Conservation (phyloP, 1,284 basidiomycete genomes). For the Porodaedalea pini region DNA sequence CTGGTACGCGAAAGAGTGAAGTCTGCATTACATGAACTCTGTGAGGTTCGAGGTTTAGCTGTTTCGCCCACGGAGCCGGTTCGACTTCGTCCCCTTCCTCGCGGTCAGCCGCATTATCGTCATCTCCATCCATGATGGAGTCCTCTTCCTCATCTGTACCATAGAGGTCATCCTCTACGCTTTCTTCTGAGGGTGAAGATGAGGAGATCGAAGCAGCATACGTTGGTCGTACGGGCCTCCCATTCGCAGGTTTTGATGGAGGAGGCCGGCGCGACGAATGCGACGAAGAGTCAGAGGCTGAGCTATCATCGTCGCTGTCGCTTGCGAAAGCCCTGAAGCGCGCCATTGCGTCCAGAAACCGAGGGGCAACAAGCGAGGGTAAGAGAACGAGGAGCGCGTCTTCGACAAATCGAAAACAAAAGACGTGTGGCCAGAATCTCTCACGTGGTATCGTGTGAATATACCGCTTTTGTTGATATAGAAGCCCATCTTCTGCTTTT, state of each 20-base stretch:
- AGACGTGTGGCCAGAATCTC: neutral
- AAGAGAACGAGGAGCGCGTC: neutral
- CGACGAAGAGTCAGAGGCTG: neutral
- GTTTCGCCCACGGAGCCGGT: slow-evolving; percentile 59
- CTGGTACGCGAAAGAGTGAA: slow-evolving; percentile 74
- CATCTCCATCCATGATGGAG: slow-evolving; percentile 29
- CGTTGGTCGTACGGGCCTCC: slow-evolving; percentile 1
- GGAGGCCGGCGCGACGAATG: neutral
- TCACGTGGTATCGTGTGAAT: slow-evolving; percentile 12
- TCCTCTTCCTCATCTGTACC: slow-evolving; percentile 6
- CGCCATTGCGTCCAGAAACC: slow-evolving; percentile 11
- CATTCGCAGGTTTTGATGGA: slow-evolving; percentile 9
- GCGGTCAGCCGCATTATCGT: slow-evolving; percentile 32
- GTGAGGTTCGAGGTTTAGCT: slow-evolving; percentile 72
- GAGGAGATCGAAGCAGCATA: slow-evolving; percentile 6
- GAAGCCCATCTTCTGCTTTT: slow-evolving; percentile 20
- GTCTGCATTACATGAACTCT: slow-evolving; percentile 92
- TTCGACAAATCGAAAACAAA: neutral
- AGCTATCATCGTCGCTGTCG: slow-evolving; percentile 15
- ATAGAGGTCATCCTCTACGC: slow-evolving; percentile 7
- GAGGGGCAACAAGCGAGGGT: neutral
- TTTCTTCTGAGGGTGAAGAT: slow-evolving; percentile 14
- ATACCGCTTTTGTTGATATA: neutral
- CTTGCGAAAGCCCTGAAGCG: slow-evolving; percentile 18
- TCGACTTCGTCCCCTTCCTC: slow-evolving; percentile 23